Evolutionary conservation across 169 alveolate species (phyloP).

Genomic region (Cryptosporidium parvum): DNA sequence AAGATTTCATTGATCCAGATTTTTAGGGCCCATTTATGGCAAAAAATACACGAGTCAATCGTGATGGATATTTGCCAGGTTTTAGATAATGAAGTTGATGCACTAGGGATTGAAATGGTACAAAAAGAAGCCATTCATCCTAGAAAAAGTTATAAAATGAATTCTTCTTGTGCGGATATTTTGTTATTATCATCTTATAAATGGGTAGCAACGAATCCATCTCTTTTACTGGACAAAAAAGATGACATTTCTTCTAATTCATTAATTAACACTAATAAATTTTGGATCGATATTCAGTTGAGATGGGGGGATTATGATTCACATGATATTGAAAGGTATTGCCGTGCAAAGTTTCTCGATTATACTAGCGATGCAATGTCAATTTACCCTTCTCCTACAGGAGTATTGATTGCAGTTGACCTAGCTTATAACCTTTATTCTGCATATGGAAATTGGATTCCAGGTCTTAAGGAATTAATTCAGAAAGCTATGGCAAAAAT

Average conservation of each 20-base stretch:
- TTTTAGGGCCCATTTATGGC: conserved; percentile 99
- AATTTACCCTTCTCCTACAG: conserved; percentile 99
- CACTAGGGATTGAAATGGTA: conserved; percentile 98
- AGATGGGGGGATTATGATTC: conserved; percentile 99
- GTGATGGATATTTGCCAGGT: conserved; percentile 99
- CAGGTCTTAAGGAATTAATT: conserved; percentile 95
- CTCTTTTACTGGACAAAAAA: conserved; percentile 95
- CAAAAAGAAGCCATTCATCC: conserved; percentile 99
- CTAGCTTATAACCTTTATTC: conserved; percentile 98
- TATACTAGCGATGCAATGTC: conserved; percentile 99
- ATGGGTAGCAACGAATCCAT: conserved; percentile 98
- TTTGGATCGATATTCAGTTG: conserved; percentile 99
- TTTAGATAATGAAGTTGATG: conserved; percentile 97
- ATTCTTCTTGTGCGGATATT: conserved; percentile 99
- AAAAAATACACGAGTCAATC: conserved; percentile 99
- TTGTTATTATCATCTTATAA: conserved; percentile 97
- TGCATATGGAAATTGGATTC: conserved; percentile 99
- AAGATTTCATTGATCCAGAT: conserved; percentile 99
- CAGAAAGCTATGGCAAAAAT: conserved; percentile 98
- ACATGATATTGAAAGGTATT: conserved; percentile 99
- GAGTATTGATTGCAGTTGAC: conserved; percentile 97
- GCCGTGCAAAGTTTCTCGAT: conserved; percentile 99
- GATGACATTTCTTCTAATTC: conserved; percentile 88
- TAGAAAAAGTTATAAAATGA: conserved; percentile 99
- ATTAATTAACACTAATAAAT: conserved; percentile 86